Base-by-base conservation (phyloP, 1,139 yeast genomes). In the Pichia sp. region DNA sequence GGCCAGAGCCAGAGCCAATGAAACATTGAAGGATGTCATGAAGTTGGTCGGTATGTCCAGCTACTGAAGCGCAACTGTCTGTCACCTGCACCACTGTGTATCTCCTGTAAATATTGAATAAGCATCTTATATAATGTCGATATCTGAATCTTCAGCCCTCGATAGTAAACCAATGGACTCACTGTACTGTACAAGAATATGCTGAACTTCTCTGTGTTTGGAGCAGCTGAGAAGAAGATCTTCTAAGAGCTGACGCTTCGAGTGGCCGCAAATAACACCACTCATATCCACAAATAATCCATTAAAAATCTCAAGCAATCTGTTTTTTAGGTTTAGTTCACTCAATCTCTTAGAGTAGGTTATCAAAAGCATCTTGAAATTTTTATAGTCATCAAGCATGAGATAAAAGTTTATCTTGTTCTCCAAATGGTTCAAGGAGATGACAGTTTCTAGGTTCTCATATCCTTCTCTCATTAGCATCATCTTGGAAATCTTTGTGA, bases 381-480 rank as follows among this genome's bases (percentile, higher is more conserved):
- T 96, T 20, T 63, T 62, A 14, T 58, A 52, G 45, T 88, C 94
- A 5, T 74, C 73, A 27, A 91, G 63, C 45, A 76, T 59, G 35
- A 76, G 71, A 33, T 88, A 79, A 14, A 88, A 79, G 27, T 84
- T 66, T 3, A 93, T 71, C 45, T 94, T 72, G 56, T 86, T 91
- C 51, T 91, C 97, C 47, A 93, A 64, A 60, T 93, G 99, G 23
- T 91, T 79, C 30, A 87, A 63, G 0, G 96, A 85, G 1, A 88
- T 85, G 2, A 83, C 73, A 40, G 84, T 84, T 51, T 91, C 98
- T 55, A 91, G 70, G 48, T 83, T 88, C 55, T 88, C 97, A 58
- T 78, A 91, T 0, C 98, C 98, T 56, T 88, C 96, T 49, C 86
- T 87, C 85, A 88, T 83, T 54, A 88, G 66, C 72, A 93, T 82